These are phyloP conservation scores for Fusarium transvaalense DNA, from an alignment of 2,329 filamentous ascomycete genomes.

Conservation along the genomic window DNA sequence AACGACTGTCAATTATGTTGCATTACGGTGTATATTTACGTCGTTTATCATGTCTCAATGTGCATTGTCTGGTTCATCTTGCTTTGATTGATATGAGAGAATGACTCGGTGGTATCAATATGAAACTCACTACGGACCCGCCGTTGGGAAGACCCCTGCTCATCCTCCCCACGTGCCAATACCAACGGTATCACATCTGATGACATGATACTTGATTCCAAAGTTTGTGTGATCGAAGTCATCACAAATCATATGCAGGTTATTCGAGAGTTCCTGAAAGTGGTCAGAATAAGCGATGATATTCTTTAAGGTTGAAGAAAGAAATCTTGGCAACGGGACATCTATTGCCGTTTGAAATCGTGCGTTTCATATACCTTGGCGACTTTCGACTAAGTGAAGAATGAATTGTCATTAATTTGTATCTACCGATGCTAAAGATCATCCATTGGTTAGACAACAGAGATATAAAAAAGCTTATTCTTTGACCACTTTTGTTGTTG, in stretches of 20 bases:
- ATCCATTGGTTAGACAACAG: background rate
- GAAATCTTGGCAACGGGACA: background rate
- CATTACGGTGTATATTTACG: background rate
- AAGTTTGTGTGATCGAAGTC: background rate
- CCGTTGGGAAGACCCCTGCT: constrained; percentile 13
- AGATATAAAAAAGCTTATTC: background rate
- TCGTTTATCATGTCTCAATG: background rate
- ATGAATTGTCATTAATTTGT: background rate
- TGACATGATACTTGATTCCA: background rate
- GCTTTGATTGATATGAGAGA: background rate
- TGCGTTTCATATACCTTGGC: background rate
- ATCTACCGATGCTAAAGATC: background rate
- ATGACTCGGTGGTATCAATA: background rate
- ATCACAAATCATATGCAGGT: background rate
- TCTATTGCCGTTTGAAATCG: background rate
- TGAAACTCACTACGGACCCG: constrained; percentile 24
- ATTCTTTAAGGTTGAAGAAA: background rate
- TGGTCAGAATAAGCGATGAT: background rate
- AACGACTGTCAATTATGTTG: background rate
- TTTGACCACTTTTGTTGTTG: background rate
- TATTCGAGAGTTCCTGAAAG: background rate
- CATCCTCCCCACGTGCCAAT: background rate
- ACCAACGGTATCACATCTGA: background rate
- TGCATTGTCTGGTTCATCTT: background rate
- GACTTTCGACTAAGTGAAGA: too few species aligned